Conservation (phyloP, 2,329 filamentous ascomycete species). For the Sphaerulina vaccinii region DNA sequence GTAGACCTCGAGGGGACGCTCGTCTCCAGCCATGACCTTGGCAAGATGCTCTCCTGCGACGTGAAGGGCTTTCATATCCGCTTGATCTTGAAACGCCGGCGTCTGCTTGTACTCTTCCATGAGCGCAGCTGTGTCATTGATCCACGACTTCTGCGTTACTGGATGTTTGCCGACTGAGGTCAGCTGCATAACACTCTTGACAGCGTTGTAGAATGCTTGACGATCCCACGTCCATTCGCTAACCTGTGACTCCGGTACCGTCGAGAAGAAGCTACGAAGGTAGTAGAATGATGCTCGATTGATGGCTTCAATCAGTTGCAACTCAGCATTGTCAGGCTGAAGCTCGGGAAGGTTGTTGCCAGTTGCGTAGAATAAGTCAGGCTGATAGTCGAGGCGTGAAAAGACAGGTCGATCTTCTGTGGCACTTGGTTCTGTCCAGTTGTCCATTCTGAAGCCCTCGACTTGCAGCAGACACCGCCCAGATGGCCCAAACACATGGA, state of each 20-base stretch:
- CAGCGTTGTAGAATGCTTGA: slow-evolving; percentile 19
- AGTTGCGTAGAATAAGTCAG: slow-evolving; percentile 21
- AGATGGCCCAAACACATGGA: slow-evolving; percentile 27
- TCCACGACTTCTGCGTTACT: slow-evolving; percentile 12
- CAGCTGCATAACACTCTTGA: slow-evolving; percentile 11
- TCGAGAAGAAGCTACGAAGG: slow-evolving; percentile 18
- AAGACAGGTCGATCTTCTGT: slow-evolving; percentile 21
- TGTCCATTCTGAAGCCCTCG: slow-evolving; percentile 25
- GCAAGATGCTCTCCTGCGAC: slow-evolving; percentile 39
- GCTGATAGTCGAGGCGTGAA: slow-evolving; percentile 18
- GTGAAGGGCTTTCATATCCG: slow-evolving; percentile 22
- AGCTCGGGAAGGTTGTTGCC: slow-evolving; percentile 16
- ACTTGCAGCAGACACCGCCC: slow-evolving; percentile 16
- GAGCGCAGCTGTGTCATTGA: slow-evolving; percentile 15
- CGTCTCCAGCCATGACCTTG: slow-evolving; percentile 36
- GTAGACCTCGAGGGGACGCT: slow-evolving; percentile 20
- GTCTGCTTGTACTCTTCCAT: slow-evolving; percentile 20
- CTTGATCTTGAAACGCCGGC: slow-evolving; percentile 14
- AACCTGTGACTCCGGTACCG: slow-evolving; percentile 12
- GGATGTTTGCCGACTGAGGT: slow-evolving; percentile 19
- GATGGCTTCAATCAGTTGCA: slow-evolving; percentile 20
- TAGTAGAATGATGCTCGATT: slow-evolving; percentile 22
- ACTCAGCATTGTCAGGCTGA: slow-evolving; percentile 13
- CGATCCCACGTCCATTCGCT: slow-evolving; percentile 23
- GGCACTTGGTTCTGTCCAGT: slow-evolving; percentile 16